Evolutionary conservation across 2,329 filamentous ascomycete genomes (phyloP).

Genomic region (Talaromyces pinophilus): DNA sequence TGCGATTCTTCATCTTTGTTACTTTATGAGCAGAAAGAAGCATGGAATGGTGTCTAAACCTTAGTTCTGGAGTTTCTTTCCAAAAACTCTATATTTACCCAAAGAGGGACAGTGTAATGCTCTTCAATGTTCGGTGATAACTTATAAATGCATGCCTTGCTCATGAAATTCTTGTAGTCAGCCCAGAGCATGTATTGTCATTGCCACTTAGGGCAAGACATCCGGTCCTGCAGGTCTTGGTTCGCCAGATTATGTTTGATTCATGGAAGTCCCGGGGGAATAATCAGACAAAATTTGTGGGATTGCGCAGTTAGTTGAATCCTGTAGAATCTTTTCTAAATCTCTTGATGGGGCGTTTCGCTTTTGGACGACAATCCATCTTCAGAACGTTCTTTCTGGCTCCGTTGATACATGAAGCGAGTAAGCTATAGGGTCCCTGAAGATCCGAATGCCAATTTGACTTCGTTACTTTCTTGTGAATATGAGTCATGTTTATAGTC

Average conservation of each 20-base stretch:
- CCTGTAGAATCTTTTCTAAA: too few relatives aligned
- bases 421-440: neutral
- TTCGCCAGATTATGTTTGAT: neutral
- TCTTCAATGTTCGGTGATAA: neutral
- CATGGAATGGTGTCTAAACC: neutral
- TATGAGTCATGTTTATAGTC: neutral
- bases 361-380: neutral
- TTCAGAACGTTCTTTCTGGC: neutral
- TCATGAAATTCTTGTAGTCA: neutral
- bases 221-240: constrained; percentile 2
- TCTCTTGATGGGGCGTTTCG: neutral
- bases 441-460: neutral
- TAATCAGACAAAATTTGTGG: neutral
- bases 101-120: neutral
- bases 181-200: neutral
- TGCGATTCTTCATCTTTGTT: neutral
- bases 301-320: neutral
- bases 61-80: neutral
- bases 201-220: neutral
- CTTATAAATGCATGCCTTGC: neutral
- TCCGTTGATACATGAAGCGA: neutral
- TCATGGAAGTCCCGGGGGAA: neutral
- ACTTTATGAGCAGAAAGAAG: too few relatives aligned
- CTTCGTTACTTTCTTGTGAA: neutral
- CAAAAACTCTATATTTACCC: neutral